Percentiles rank a stretch among this genome's conserved stretches.
phyloP scores from a whole-genome alignment of 2,329 filamentous ascomycete species.

The Cercospora zeae-maydis region DNA sequence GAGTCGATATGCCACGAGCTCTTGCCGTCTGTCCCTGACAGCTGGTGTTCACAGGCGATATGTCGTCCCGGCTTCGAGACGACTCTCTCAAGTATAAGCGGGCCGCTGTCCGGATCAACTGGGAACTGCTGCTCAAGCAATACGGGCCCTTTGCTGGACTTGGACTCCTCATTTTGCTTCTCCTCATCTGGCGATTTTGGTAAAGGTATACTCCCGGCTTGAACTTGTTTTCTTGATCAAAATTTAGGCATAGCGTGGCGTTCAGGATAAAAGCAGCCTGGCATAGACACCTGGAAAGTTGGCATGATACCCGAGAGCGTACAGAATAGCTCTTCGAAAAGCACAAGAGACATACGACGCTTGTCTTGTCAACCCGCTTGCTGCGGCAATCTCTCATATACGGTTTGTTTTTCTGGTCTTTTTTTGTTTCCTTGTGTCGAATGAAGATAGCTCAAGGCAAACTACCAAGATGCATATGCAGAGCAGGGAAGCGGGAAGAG shows the following conservation, averaged over 20 bases:
- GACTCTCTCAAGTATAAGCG: conserved; percentile 92
- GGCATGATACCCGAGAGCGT: conserved; percentile 29
- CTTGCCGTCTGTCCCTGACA: conserved; percentile 3
- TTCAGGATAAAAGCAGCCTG: conserved; percentile 19
- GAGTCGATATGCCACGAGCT: background rate
- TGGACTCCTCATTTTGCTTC: conserved; percentile 75
- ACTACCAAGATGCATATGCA: background rate
- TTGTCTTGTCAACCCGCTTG: background rate
- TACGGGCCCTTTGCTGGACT: conserved; percentile 87
- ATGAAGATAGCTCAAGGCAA: conserved; percentile 17
- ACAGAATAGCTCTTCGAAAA: conserved; percentile 15
- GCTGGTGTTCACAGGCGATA: conserved; percentile 19
- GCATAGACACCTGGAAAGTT: conserved; percentile 17
- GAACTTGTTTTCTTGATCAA: conserved; percentile 10
- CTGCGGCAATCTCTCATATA: background rate
- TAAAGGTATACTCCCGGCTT: conserved; percentile 39
- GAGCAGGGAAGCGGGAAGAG: background rate
- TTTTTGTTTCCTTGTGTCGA: background rate
- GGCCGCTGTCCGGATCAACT: conserved; percentile 93
- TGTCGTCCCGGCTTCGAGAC: conserved; percentile 68
- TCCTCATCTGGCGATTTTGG: conserved; percentile 93
- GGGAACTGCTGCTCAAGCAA: conserved; percentile 93
- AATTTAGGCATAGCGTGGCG: conserved; percentile 27
- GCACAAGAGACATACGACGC: background rate
- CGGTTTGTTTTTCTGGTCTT: background rate